These are phyloP conservation scores for Populus tomentosa DNA, from an alignment of 441 rosid genomes.

Conservation along the genomic window DNA sequence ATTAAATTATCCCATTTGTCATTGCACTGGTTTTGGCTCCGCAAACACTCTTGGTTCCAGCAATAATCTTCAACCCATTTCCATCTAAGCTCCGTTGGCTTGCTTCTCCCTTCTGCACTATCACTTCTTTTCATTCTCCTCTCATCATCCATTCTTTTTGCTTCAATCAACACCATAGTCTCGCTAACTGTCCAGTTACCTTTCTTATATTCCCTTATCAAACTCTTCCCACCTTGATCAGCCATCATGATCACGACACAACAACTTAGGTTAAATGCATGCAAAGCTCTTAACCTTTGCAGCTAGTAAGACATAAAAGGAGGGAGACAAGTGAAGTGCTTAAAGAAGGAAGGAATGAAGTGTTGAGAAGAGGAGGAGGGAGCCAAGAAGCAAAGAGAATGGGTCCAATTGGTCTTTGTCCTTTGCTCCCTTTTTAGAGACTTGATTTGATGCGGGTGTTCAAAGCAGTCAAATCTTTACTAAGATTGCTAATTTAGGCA, in stretches of 20 bases:
- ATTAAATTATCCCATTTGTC: constrained; percentile 97
- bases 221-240: constrained; percentile 43
- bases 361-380: constrained; percentile 4
- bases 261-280: constrained; percentile 18
- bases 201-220: constrained; percentile 76
- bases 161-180: constrained; percentile 81
- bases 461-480: constrained; percentile 36
- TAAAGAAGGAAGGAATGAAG: constrained; percentile 22
- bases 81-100: constrained; percentile 82
- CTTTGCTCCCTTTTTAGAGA: constrained; percentile 26
- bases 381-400: not conserved
- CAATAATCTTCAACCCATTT: constrained; percentile 95
- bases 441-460: constrained; percentile 32
- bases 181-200: constrained; percentile 82
- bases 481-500: constrained; percentile 24
- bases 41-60: constrained; percentile 64
- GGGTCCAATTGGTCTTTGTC: constrained; percentile 17
- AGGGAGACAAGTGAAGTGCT: constrained; percentile 13
- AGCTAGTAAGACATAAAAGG: not conserved
- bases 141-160: constrained; percentile 85
- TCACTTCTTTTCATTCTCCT: constrained; percentile 61
- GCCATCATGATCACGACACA: constrained; percentile 30
- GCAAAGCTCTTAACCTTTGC: constrained; percentile 21
- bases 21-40: constrained; percentile 95
- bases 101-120: constrained; percentile 37